A percentile compares a stretch with the other conserved stretches of the same genome.
These are phyloP conservation scores for Phanerochaete sordida DNA, from an alignment of 768 basidiomycete genomes.

Conservation along the genomic window DNA sequence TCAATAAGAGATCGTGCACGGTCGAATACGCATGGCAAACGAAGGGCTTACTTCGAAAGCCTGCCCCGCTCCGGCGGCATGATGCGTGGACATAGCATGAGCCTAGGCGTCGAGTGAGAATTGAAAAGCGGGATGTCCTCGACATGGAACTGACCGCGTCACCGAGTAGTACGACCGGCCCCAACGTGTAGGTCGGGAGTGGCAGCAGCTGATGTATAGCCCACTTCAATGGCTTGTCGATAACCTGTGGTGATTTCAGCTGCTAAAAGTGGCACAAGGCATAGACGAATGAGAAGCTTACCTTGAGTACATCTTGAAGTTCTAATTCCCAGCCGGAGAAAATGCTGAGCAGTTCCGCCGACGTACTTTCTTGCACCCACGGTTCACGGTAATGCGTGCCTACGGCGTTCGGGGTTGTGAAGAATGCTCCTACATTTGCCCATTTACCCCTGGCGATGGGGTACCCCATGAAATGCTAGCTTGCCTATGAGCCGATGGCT, in stretches of 20 bases:
- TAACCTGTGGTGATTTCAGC: conserved; percentile 15
- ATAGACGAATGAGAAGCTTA: background rate
- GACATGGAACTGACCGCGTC: conserved; percentile 3
- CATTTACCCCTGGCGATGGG: conserved; percentile 38
- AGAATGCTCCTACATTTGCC: conserved; percentile 44
- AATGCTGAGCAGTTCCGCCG: conserved; percentile 22
- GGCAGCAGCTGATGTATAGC: conserved; percentile 27
- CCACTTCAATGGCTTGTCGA: conserved; percentile 28
- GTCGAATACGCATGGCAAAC: background rate
- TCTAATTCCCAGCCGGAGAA: conserved; percentile 29
- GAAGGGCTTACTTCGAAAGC: conserved; percentile 26
- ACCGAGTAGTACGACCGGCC: conserved; percentile 26
- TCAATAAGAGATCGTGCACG: background rate
- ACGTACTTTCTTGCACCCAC: conserved; percentile 24
- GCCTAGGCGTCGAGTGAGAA: conserved; percentile 19
- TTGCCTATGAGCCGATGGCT: too few species aligned
- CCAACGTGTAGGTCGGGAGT: conserved; percentile 21
- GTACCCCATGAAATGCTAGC: background rate
- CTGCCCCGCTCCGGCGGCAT: conserved; percentile 31
- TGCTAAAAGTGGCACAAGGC: too few species aligned
- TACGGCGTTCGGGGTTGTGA: conserved; percentile 34
- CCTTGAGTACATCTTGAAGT: conserved; percentile 22
- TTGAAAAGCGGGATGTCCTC: background rate
- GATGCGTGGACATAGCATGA: conserved; percentile 31
- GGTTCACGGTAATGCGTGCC: conserved; percentile 21